Conservation (phyloP, 2,329 filamentous ascomycete genomes). For the Graphilbum fragrans region DNA sequence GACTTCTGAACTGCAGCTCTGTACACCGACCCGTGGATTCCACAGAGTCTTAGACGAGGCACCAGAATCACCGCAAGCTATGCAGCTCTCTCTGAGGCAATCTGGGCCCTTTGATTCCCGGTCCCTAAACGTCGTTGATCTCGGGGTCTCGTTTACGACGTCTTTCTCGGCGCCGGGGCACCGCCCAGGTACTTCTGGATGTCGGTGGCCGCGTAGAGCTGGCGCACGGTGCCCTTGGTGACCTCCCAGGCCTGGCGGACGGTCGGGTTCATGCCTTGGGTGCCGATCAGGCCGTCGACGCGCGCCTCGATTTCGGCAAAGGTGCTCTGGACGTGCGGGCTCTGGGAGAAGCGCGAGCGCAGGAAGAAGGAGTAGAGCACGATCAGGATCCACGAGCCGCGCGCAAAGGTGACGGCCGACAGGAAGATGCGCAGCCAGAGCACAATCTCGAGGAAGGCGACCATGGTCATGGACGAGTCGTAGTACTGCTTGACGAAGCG, state of each 20-base stretch:
- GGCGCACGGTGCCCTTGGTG: constrained; percentile 59
- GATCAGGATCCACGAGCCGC: constrained; percentile 82
- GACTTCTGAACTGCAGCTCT: no score
- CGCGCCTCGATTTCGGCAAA: constrained; percentile 61
- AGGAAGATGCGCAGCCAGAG: constrained; percentile 76
- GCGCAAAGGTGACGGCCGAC: constrained; percentile 76
- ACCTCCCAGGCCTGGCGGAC: constrained; percentile 70
- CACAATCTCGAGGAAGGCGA: constrained; percentile 75
- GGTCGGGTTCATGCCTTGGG: constrained; percentile 74
- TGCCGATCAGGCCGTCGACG: constrained; percentile 69
- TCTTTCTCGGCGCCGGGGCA: constrained; percentile 45
- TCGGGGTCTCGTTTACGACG: constrained; percentile 36
- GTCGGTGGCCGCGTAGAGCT: constrained; percentile 72
- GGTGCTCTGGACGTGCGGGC: constrained; percentile 78
- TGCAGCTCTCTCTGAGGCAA: no score
- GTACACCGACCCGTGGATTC: no score
- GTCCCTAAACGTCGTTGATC: no score
- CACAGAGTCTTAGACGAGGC: no score
- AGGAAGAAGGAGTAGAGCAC: constrained; percentile 83
- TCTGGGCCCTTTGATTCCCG: no score
- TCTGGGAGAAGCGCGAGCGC: constrained; percentile 80
- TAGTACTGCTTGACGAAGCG: constrained; percentile 97
- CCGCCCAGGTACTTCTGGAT: constrained; percentile 58
- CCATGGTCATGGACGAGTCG: constrained; percentile 87
- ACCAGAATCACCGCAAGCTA: no score